Evolutionary conservation across 179 eudicot genomes (phyloP).

Genomic region (Camellia oleifera): DNA sequence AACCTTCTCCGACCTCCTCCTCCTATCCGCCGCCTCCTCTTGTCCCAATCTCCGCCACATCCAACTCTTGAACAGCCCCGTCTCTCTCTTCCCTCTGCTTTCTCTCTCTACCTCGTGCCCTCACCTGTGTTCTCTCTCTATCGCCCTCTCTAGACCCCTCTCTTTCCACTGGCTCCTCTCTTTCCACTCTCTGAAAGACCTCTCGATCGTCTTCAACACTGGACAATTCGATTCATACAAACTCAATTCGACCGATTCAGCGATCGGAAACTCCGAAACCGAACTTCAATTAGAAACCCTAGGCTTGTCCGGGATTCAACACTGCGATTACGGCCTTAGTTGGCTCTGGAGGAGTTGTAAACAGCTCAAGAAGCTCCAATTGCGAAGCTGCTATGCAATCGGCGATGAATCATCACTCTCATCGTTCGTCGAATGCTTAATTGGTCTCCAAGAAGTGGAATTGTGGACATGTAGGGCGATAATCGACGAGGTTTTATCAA

Average conservation of each 20-base stretch:
- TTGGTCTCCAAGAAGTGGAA: constrained; percentile 41
- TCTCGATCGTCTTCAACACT: constrained; percentile 21
- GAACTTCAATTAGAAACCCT: constrained; percentile 35
- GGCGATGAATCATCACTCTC: constrained; percentile 39
- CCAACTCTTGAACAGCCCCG: constrained; percentile 27
- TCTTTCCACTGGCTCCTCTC: constrained; percentile 30
- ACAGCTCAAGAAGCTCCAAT: constrained; percentile 32
- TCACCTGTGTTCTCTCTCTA: constrained; percentile 31
- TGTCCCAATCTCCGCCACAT: constrained; percentile 39
- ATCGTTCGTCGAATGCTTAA: constrained; percentile 24
- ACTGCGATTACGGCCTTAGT: constrained; percentile 36
- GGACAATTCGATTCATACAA: background rate
- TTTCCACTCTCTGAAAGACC: constrained; percentile 29
- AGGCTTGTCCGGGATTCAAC: constrained; percentile 32
- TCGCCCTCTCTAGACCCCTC: constrained; percentile 43
- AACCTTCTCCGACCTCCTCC: constrained; percentile 22
- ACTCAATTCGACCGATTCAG: background rate
- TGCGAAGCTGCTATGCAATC: constrained; percentile 47
- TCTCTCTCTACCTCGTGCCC: constrained; percentile 32
- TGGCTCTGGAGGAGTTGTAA: constrained; percentile 53
- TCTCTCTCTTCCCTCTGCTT: constrained; percentile 27
- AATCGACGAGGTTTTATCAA: constrained; percentile 29
- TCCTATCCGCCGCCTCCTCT: constrained; percentile 28
- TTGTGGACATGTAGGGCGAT: constrained; percentile 48
- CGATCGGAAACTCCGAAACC: background rate